These are phyloP conservation scores for Setomelanomma holmii DNA, from an alignment of 2,329 filamentous ascomycete species.

Conservation along the genomic window DNA sequence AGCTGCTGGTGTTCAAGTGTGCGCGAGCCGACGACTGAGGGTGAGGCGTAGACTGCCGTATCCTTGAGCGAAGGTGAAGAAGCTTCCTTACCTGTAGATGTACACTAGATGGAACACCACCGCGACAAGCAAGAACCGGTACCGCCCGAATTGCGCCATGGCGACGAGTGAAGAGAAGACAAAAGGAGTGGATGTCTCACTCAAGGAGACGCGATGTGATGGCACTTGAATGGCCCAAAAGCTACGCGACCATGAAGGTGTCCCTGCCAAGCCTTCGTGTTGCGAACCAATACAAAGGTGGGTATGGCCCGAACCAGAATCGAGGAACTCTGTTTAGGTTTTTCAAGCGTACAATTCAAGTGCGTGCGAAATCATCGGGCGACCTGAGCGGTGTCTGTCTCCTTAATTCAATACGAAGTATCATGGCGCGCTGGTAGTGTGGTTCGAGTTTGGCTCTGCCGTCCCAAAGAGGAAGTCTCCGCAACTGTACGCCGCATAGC, in stretches of 20 bases:
- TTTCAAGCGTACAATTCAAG: no score
- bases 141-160: conserved; percentile 68
- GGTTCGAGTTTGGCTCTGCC: no score
- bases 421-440: no score
- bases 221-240: conserved; percentile 36
- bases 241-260: conserved; percentile 22
- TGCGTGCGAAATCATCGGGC: no score
- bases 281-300: not conserved
- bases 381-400: no score
- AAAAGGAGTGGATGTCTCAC: conserved; percentile 35
- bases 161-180: conserved; percentile 15
- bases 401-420: no score
- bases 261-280: conserved; percentile 20
- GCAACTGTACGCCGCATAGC: conserved; percentile 1
- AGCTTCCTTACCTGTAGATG: conserved; percentile 69
- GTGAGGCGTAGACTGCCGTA: no score
- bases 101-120: conserved; percentile 94
- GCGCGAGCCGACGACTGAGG: no score
- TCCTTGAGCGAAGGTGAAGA: no score
- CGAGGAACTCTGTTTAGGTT: no score
- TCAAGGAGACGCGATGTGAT: conserved; percentile 26
- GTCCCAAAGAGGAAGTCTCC: conserved; percentile 8
- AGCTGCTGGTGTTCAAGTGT: no score
- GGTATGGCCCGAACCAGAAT: no score
- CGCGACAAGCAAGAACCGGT: conserved; percentile 86